phyloP scores from a whole-genome alignment of 495 filamentous ascomycete species.

The Astrothelium macrocarpum region DNA sequence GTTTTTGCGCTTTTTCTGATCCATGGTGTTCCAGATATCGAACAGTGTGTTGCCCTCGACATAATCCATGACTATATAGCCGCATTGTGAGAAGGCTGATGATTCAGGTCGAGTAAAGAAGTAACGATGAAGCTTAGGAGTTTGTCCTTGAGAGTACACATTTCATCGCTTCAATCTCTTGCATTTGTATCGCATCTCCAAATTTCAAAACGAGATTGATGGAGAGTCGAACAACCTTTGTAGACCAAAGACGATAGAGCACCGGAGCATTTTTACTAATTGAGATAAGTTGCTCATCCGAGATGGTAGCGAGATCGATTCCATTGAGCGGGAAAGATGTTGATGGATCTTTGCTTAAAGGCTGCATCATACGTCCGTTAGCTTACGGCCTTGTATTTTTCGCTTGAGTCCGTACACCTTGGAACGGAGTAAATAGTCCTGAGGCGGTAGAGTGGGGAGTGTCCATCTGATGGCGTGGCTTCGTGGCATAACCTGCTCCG shows the following conservation, averaged over 20 bases:
- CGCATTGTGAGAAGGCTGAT: neutral
- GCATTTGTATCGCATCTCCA: neutral
- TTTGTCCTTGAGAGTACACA: constrained; percentile 3
- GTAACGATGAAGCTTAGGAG: neutral
- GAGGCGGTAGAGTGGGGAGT: neutral
- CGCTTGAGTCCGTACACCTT: neutral
- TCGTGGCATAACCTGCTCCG: neutral
- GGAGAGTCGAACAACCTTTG: neutral
- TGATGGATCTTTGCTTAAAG: neutral
- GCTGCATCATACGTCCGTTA: neutral
- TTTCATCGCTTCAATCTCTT: constrained; percentile 3
- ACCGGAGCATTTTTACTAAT: neutral
- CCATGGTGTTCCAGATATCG: neutral
- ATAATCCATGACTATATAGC: constrained; percentile 4
- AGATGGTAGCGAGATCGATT: neutral
- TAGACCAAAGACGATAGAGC: neutral
- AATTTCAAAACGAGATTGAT: neutral
- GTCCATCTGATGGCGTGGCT: neutral
- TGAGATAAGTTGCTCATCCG: constrained; percentile 4
- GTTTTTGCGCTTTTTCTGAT: neutral
- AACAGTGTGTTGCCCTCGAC: neutral
- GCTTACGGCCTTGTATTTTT: neutral
- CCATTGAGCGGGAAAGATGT: neutral
- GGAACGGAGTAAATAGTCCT: neutral
- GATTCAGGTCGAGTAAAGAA: neutral